Conservation (phyloP, 371 early-diverging fungal species). For the Coemansia sp. region DNA sequence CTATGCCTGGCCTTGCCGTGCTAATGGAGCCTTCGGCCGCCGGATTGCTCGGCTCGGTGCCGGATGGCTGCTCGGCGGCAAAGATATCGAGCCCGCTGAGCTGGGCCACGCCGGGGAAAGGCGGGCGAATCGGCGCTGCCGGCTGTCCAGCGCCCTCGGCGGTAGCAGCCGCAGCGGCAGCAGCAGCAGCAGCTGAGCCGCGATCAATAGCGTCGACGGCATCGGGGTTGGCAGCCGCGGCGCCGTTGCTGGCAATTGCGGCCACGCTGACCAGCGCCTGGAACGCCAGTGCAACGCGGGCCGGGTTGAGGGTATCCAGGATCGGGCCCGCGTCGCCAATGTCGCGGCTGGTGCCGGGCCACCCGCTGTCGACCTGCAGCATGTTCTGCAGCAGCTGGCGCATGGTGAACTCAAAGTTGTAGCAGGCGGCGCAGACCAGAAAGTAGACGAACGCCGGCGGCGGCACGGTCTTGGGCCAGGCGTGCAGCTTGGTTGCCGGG, state of each 20-base stretch:
- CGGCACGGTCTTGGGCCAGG: constrained; percentile 71
- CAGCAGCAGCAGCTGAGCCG: constrained; percentile 4
- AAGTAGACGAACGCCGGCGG: constrained; percentile 78
- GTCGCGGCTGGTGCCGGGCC: constrained; percentile 51
- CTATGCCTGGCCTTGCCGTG: neutral
- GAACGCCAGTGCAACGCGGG: constrained; percentile 42
- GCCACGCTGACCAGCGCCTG: constrained; percentile 47
- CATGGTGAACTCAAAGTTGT: constrained; percentile 77
- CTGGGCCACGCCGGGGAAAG: constrained; percentile 54
- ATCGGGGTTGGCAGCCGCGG: constrained; percentile 22
- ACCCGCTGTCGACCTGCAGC: constrained; percentile 62
- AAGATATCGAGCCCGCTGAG: constrained; percentile 43
- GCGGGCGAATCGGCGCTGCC: constrained; percentile 54
- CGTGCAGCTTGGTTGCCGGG: constrained; percentile 65
- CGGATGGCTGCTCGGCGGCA: constrained; percentile 1
- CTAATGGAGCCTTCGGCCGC: neutral
- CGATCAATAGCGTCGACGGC: constrained; percentile 3
- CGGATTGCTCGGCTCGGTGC: neutral
- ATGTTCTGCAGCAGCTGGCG: constrained; percentile 69
- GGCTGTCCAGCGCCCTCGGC: constrained; percentile 7
- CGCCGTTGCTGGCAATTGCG: constrained; percentile 48
- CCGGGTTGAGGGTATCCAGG: constrained; percentile 47
- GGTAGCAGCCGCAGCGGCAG: constrained; percentile 19
- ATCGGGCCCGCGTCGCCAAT: constrained; percentile 37
- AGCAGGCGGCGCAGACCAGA: constrained; percentile 74